Evolutionary conservation across 2,329 filamentous ascomycete genomes (phyloP), one percentile per base, ranked within the genome.

Genomic region (Boeremia lycopersici): DNA sequence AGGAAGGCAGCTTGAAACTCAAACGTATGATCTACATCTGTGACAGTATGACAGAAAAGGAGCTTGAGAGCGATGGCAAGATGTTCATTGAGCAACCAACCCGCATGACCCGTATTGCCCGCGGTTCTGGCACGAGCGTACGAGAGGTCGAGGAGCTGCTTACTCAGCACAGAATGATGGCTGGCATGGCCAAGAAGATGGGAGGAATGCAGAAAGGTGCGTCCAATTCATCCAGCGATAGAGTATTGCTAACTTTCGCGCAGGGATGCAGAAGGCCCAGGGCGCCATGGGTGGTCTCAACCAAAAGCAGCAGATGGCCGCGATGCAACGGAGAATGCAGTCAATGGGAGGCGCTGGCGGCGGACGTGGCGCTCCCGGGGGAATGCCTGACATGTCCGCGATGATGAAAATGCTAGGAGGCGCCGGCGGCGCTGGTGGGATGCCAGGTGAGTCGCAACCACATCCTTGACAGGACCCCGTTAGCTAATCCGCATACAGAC

Each of bases 21-120:
- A 96, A 96, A 77, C 89, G 95, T 59, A 99, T 99, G 95, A 91
- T 99, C 65, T 98, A 96, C 79, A 96, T 99, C 56, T 97, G 93
- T 79, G 95, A 99, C 78, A 93, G 89, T 60, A 99, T 99, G 95
- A 98, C 93, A 0, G 86, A 90, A 19, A 96, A 96, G 72, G 95
- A 99, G 74, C 86, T 99, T 17, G 93, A 99, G 75, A 90, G 89
- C 38, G 93, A 99, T 69, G 95, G 95, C 73, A 96, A 96, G 77
- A 86, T 96, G 60, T 93, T 99, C 63, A 85, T 96, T 53, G 91
- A 96, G 19, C 90, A 98, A 72, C 95, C 95, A 0, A 90, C 89
- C 12, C 86, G 95, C 36, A 96, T 98, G 87, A 96, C 93, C 13
- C 85, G 95, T 31, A 88, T 99, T 43, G 95, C 95, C 0, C 86